Conservation (phyloP, 768 basidiomycete genomes). For the Boletus huronensis region DNA sequence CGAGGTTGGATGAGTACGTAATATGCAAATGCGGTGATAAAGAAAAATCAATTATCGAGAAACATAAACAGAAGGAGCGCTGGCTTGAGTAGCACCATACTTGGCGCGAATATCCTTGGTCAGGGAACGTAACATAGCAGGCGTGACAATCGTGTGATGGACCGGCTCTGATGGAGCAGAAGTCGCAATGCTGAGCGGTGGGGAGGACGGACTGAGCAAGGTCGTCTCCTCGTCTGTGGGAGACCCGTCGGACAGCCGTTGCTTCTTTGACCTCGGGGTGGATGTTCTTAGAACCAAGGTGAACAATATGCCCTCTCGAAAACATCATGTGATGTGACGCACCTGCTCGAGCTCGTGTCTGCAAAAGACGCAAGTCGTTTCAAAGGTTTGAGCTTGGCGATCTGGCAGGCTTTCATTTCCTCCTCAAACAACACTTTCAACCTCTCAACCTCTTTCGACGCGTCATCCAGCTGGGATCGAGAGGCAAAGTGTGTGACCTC, state of each 20-base stretch:
- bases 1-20: constrained; percentile 4
- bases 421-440: constrained; percentile 34
- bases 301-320: background rate
- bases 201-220: constrained; percentile 28
- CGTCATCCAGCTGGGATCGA: constrained; percentile 21
- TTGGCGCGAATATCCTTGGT: constrained; percentile 31
- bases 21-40: constrained; percentile 1
- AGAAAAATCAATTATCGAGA: constrained; percentile 3
- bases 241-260: constrained; percentile 37
- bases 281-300: constrained; percentile 20
- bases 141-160: constrained; percentile 43
- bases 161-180: constrained; percentile 37
- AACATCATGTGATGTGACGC: constrained; percentile 7
- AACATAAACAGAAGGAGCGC: constrained; percentile 1
- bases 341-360: constrained; percentile 41
- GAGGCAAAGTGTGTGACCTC: constrained; percentile 10
- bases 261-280: constrained; percentile 38
- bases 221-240: constrained; percentile 32
- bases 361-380: constrained; percentile 46
- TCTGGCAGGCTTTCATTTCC: constrained; percentile 38
- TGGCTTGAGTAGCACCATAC: constrained; percentile 20
- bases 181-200: constrained; percentile 47
- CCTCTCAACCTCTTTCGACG: constrained; percentile 33
- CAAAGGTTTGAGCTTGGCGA: constrained; percentile 41
- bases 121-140: constrained; percentile 56